Conservation (phyloP, 805 yeast genomes). For the Barnettozyma wickerhamii region DNA sequence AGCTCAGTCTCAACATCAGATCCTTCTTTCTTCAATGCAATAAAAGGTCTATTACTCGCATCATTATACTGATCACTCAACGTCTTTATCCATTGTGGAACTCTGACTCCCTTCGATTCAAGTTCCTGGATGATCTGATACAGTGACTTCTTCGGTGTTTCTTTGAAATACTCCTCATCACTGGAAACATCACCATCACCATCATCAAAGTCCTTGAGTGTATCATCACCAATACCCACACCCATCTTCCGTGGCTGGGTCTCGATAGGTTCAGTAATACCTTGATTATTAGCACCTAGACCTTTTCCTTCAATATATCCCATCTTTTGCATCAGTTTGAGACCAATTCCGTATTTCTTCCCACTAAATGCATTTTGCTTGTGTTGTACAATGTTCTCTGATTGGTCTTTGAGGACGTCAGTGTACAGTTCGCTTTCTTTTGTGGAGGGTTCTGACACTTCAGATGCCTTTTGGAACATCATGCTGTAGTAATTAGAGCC, state of each 20-base stretch:
- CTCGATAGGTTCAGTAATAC: conserved; percentile 78
- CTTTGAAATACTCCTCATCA: conserved; percentile 23
- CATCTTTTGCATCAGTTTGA: conserved; percentile 71
- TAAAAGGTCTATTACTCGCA: conserved; percentile 32
- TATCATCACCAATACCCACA: conserved; percentile 68
- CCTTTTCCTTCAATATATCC: conserved; percentile 86
- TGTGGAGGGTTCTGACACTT: neutral
- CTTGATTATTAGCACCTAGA: conserved; percentile 67
- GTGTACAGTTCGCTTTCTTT: conserved; percentile 1
- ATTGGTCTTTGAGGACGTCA: neutral
- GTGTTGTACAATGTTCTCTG: neutral
- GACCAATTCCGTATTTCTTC: conserved; percentile 76
- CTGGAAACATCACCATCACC: conserved; percentile 16
- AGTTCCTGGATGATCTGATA: conserved; percentile 22
- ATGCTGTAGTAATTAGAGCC: too few species aligned
- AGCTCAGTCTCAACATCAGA: conserved; percentile 17
- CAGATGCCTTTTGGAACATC: neutral
- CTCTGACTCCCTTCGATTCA: conserved; percentile 15
- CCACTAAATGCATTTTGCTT: conserved; percentile 17
- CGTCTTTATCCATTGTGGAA: conserved; percentile 20
- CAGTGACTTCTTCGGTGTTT: conserved; percentile 24
- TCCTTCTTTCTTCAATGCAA: conserved; percentile 34
- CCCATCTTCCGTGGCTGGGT: conserved; percentile 55
- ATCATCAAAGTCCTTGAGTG: conserved; percentile 14
- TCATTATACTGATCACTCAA: conserved; percentile 21